Percentiles rank a stretch among this genome's conserved stretches.
Conservation (phyloP, 2,329 filamentous ascomycete genomes). For the Pseudocercospora crystallina region DNA sequence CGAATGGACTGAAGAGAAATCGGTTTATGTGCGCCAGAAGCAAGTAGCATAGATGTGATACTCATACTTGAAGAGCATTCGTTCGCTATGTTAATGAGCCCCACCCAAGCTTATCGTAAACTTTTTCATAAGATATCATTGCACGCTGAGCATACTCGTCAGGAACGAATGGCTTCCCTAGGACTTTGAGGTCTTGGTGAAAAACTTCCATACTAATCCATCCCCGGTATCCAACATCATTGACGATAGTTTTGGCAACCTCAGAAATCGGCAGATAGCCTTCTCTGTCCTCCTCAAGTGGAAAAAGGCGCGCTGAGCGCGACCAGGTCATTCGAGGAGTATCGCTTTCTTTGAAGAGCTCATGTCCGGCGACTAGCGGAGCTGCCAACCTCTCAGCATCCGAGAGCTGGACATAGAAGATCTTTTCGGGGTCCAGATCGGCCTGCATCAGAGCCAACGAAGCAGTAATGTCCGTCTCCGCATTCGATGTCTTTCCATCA, state of each 20-base stretch:
- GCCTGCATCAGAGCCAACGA: conserved; percentile 57
- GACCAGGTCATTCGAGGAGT: conserved; percentile 74
- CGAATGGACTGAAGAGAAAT: too few species aligned
- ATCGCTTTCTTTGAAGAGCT: conserved; percentile 58
- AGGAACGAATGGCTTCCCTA: too few species aligned
- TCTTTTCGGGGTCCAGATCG: conserved; percentile 59
- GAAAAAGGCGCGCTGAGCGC: conserved; percentile 70
- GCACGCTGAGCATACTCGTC: too few species aligned
- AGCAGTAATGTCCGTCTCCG: conserved; percentile 53
- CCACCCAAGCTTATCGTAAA: too few species aligned
- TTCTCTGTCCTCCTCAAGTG: conserved; percentile 51
- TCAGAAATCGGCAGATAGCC: conserved; percentile 64
- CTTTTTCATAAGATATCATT: too few species aligned
- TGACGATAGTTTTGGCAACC: conserved; percentile 62
- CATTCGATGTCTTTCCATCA: conserved; percentile 53
- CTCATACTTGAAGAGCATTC: too few species aligned
- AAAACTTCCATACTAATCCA: conserved; percentile 73
- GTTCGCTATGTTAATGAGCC: too few species aligned
- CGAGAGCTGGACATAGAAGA: conserved; percentile 75
- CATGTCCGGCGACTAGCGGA: conserved; percentile 58
- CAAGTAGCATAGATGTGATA: too few species aligned
- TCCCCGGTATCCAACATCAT: conserved; percentile 63
- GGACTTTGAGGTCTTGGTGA: neutral
- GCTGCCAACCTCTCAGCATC: conserved; percentile 64
- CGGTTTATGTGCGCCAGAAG: too few species aligned